phyloP scores from a whole-genome alignment of 495 filamentous ascomycete species.

The Chlorociboria aeruginascens region DNA sequence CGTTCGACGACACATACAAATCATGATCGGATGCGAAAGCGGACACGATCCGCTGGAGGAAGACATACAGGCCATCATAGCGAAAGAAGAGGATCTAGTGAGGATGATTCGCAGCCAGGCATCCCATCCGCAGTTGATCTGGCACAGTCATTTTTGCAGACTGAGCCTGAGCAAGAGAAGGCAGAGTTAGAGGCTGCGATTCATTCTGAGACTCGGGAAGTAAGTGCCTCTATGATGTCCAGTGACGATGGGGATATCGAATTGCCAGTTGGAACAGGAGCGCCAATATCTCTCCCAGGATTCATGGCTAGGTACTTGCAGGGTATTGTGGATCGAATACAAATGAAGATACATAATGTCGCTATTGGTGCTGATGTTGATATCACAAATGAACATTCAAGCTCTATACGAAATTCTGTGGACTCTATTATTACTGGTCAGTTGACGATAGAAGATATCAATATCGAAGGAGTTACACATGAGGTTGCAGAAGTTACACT shows the following conservation, averaged over 20 bases:
- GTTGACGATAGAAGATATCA: slow-evolving; percentile 52
- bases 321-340: slow-evolving; percentile 68
- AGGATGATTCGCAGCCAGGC: slow-evolving; percentile 23
- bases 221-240: slow-evolving; percentile 38
- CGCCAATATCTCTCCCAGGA: slow-evolving; percentile 59
- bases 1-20: slow-evolving; percentile 15
- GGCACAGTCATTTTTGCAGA: slow-evolving; percentile 75
- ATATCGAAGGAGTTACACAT: slow-evolving; percentile 51
- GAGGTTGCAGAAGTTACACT: neutral
- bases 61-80: neutral
- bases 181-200: slow-evolving; percentile 68
- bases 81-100: neutral
- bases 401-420: slow-evolving; percentile 21
- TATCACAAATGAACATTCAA: slow-evolving; percentile 43
- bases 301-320: slow-evolving; percentile 77
- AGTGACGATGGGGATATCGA: slow-evolving; percentile 45
- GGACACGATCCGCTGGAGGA: neutral
- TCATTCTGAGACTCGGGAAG: slow-evolving; percentile 50
- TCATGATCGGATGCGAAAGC: slow-evolving; percentile 16
- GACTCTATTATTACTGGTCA: slow-evolving; percentile 49
- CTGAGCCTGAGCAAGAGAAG: slow-evolving; percentile 65
- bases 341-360: slow-evolving; percentile 51
- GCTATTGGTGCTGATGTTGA: slow-evolving; percentile 48
- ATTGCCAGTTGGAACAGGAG: slow-evolving; percentile 57
- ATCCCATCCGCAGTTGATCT: slow-evolving; percentile 73